Evolutionary conservation across 768 basidiomycete species (phyloP).

Genomic region (Clavulina sp.): DNA sequence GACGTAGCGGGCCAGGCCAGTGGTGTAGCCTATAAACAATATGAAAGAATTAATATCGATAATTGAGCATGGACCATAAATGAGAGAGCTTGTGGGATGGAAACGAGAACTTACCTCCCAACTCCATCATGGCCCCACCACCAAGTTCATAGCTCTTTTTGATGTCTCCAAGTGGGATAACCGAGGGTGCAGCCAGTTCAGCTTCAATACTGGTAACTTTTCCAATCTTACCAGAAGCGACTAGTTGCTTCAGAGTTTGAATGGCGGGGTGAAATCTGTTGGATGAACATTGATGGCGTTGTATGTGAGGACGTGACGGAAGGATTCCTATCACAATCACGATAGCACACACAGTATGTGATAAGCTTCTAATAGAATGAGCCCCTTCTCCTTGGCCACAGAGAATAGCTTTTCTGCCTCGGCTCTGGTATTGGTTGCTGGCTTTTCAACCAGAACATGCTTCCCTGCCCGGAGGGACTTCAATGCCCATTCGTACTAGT

Average conservation of each 20-base stretch:
- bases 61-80: no score
- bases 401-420: conserved; percentile 11
- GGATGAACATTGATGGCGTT: no score
- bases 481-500: conserved; percentile 14
- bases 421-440: conserved; percentile 10
- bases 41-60: neutral
- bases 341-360: no score
- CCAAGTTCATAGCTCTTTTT: conserved; percentile 35
- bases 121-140: conserved; percentile 45
- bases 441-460: conserved; percentile 15
- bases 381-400: conserved; percentile 5
- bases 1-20: conserved; percentile 32
- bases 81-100: neutral
- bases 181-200: conserved; percentile 21
- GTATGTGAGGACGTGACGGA: no score
- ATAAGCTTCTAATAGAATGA: conserved; percentile 7
- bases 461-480: conserved; percentile 13
- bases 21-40: conserved; percentile 26
- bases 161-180: conserved; percentile 33
- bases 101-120: conserved; percentile 22
- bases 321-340: conserved; percentile 4
- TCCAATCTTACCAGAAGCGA: conserved; percentile 40
- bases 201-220: conserved; percentile 28
- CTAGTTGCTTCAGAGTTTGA: conserved; percentile 33
- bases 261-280: conserved; percentile 45